Evolutionary conservation across 176 grass and related monocot genomes (phyloP), one percentile per base, ranked within the genome.

Genomic region (Tillandsia leiboldiana): DNA sequence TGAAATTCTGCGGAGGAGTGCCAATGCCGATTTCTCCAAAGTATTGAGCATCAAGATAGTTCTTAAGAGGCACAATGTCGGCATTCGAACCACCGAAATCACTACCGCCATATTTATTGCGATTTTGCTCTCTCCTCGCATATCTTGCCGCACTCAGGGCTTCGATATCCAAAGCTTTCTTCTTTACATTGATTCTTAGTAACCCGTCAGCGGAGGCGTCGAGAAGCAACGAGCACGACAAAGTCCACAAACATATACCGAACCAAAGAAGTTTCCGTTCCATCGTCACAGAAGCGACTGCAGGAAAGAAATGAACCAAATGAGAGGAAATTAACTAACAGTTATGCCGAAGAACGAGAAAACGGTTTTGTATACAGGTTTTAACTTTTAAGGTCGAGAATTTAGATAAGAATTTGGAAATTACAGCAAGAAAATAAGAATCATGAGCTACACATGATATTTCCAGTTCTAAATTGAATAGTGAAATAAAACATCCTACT

Each of bases 41-140:
- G 83, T 97, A 97, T 65, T 97, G 93, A 0, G 93, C 91, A 72
- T 92, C 85, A 56, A 97, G 81, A 66, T 97, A 92, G 58, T 97
- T 86, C 10, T 82, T 83, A 10, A 97, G 82, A 9, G 93, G 90
- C n/a, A 97, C 64, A 51, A 28, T 62, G 29, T 90, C 92, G 22
- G 71, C 62, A 49, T 51, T 63, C 26, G 80, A 86, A 73, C 62
- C 11, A 9, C 65, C 62, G 0, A 74, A 63, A 80, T 71, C 71
- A 29, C 78, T 80, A 18, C 67, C 48, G 15, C 10, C 14, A 52
- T 22, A 26, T 52, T 42, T 42, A 42, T 6, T 7, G 33, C 33
- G 33, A 42, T 42, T 42, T 42, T 42, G 33, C 33, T 63, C 52
- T 18, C 72, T 73, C 70, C 83, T 85, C 3, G 66, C 83, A 8